phyloP scores from a whole-genome alignment of 768 basidiomycete genomes.

The Aureoboletus auriporus region DNA sequence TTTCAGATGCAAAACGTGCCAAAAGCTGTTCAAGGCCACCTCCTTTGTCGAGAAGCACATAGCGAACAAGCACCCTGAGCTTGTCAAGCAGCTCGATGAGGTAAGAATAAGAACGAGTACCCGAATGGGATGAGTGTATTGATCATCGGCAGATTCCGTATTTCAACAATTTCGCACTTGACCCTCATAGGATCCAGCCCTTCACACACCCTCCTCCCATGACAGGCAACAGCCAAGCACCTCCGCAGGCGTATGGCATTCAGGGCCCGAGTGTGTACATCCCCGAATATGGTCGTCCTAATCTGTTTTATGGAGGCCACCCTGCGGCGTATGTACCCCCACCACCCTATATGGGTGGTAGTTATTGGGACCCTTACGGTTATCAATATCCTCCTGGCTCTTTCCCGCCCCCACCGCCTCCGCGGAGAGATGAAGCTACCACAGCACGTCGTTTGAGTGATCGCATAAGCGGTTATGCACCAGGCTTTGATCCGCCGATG shows the following conservation, averaged over 20 bases:
- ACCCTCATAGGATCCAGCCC: constrained; percentile 89
- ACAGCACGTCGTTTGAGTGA: constrained; percentile 69
- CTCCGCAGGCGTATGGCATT: constrained; percentile 83
- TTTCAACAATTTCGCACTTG: constrained; percentile 95
- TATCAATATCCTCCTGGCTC: constrained; percentile 38
- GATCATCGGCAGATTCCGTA: constrained; percentile 61
- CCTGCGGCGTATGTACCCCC: constrained; percentile 32
- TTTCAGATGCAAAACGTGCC: constrained; percentile 94
- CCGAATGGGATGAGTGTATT: constrained; percentile 8
- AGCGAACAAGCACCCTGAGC: constrained; percentile 87
- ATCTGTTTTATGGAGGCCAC: constrained; percentile 38
- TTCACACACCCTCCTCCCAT: constrained; percentile 73
- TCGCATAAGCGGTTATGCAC: constrained; percentile 74
- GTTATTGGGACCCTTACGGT: constrained; percentile 45
- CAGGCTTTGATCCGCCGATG: constrained; percentile 38
- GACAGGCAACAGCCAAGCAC: constrained; percentile 67
- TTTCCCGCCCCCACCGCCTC: constrained; percentile 34
- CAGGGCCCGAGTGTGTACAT: constrained; percentile 56
- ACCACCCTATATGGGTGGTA: constrained; percentile 36
- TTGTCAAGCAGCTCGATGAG: constrained; percentile 80
- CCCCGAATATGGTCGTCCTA: constrained; percentile 38
- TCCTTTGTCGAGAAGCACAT: constrained; percentile 98
- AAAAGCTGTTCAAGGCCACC: constrained; percentile 96
- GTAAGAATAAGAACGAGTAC: constrained; percentile 43
- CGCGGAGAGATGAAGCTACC: constrained; percentile 55